Conservation (phyloP, 768 basidiomycete species). For the Agaricus subrufescens region DNA sequence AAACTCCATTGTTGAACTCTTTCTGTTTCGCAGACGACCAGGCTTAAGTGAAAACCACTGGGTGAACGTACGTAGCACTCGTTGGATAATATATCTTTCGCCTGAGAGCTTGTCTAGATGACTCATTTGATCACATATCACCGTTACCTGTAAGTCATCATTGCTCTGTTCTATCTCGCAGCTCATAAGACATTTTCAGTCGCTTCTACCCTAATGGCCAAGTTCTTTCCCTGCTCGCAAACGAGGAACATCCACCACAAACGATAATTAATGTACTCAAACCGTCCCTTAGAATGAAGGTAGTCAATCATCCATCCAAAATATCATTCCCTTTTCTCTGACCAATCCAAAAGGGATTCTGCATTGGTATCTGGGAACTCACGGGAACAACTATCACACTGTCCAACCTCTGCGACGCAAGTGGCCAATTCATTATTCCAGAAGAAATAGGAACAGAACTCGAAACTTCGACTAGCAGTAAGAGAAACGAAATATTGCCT, state of each 20-base stretch:
- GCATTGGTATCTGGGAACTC: constrained; percentile 71
- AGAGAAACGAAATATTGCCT: background rate
- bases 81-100: background rate
- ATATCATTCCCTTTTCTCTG: background rate
- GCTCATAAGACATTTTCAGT: constrained; percentile 26
- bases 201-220: constrained; percentile 86
- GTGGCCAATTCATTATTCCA: constrained; percentile 27
- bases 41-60: constrained; percentile 83
- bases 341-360: constrained; percentile 49
- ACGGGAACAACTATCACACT: constrained; percentile 55
- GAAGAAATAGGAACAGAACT: background rate
- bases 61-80: constrained; percentile 64
- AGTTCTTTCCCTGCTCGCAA: constrained; percentile 81
- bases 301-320: constrained; percentile 16
- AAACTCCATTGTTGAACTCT: constrained; percentile 6
- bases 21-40: constrained; percentile 42
- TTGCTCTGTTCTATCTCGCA: background rate
- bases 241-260: constrained; percentile 68
- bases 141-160: constrained; percentile 70
- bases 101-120: constrained; percentile 38
- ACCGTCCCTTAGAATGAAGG: constrained; percentile 76
- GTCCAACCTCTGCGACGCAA: constrained; percentile 60
- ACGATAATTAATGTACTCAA: constrained; percentile 74
- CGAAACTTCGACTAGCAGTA: no score
- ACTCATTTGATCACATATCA: constrained; percentile 90